Evolutionary conservation across 2,329 filamentous ascomycete species (phyloP).

Genomic region (Colletotrichum incanum): DNA sequence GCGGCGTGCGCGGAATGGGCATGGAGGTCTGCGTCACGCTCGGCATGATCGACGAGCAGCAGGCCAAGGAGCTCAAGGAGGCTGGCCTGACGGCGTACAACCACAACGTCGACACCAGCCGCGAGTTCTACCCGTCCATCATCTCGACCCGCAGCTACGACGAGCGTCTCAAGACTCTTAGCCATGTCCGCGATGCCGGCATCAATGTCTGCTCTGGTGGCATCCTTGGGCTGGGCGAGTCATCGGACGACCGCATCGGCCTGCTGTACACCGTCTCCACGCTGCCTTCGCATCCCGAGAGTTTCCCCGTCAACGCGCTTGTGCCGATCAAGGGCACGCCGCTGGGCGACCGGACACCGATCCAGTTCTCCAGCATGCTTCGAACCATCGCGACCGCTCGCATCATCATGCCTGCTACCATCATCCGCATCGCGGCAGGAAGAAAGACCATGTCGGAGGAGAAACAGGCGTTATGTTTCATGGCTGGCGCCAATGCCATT

Average conservation of each 20-base stretch:
- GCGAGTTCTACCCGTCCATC: constrained; percentile 89
- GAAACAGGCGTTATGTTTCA: constrained; percentile 90
- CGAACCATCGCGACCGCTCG: constrained; percentile 88
- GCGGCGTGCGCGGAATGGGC: constrained; percentile 83
- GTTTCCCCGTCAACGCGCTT: constrained; percentile 91
- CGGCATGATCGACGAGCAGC: constrained; percentile 88
- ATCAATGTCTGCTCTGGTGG: constrained; percentile 93
- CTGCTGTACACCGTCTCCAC: constrained; percentile 87
- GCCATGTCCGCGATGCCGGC: constrained; percentile 86
- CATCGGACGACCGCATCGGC: constrained; percentile 83
- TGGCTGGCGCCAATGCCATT: constrained; percentile 93
- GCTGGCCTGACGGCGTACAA: constrained; percentile 94
- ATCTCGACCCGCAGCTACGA: constrained; percentile 92
- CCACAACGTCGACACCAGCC: constrained; percentile 92
- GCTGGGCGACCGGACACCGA: constrained; percentile 79
- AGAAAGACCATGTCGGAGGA: constrained; percentile 89
- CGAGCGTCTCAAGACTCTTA: constrained; percentile 85
- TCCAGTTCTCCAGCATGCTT: constrained; percentile 84
- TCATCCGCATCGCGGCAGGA: constrained; percentile 89
- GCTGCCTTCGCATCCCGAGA: constrained; percentile 87
- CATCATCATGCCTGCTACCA: constrained; percentile 86
- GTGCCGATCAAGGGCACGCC: constrained; percentile 94
- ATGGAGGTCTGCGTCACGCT: constrained; percentile 97
- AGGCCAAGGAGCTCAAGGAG: constrained; percentile 86
- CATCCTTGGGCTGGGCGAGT: constrained; percentile 89